A percentile compares a stretch with the other conserved stretches of the same genome.
phyloP scores from a whole-genome alignment of 2,329 filamentous ascomycete genomes.

The Fusarium staphyleae region DNA sequence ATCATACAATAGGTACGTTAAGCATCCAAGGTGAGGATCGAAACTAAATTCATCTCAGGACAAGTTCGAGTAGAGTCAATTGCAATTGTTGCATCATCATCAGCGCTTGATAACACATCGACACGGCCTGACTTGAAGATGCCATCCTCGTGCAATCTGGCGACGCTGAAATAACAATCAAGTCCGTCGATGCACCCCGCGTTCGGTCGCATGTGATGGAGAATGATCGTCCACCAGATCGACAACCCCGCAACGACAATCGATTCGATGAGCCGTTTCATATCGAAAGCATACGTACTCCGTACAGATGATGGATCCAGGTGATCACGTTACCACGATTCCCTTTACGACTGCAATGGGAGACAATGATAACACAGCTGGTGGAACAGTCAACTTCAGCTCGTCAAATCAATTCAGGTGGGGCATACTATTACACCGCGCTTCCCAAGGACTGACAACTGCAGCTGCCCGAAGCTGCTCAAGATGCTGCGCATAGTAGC shows the following conservation, averaged over 20 bases:
- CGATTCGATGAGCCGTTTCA: slow-evolving; percentile 7
- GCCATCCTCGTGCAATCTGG: too few species aligned
- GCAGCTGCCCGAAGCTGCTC: background rate
- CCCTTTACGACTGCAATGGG: background rate
- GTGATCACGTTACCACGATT: background rate
- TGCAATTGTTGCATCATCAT: too few species aligned
- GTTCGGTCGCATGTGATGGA: slow-evolving; percentile 29
- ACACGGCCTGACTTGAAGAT: too few species aligned
- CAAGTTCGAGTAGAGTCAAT: too few species aligned
- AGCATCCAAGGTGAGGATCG: too few species aligned
- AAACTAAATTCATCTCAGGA: too few species aligned
- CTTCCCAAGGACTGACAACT: background rate
- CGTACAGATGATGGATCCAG: background rate
- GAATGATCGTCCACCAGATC: slow-evolving; percentile 36
- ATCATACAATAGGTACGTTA: too few species aligned
- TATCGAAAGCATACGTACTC: background rate
- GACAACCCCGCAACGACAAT: slow-evolving; percentile 36
- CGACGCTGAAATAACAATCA: slow-evolving; percentile 9
- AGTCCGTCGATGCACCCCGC: slow-evolving; percentile 32
- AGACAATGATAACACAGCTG: slow-evolving; percentile 2
- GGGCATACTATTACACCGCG: background rate
- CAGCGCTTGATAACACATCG: too few species aligned
- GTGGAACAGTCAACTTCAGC: slow-evolving; percentile 4
- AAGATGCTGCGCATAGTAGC: background rate
- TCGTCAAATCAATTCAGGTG: slow-evolving; percentile 1